Conservation (phyloP, 169 alveolate genomes). For the Toxoplasma gondii region DNA sequence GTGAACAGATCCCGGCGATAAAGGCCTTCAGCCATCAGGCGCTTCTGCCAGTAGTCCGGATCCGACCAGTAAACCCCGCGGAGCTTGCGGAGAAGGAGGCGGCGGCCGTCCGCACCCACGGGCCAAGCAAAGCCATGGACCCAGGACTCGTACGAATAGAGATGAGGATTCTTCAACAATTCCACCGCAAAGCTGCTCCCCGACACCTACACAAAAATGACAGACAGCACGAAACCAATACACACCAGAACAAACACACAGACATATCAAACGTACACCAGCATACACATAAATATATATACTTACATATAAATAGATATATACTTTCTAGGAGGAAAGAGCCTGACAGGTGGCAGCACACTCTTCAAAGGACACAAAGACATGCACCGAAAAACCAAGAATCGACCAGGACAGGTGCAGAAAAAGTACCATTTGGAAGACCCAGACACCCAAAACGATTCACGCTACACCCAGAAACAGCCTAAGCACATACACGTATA, state of each 20-base stretch:
- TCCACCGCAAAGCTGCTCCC: conserved; percentile 68
- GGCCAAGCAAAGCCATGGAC: conserved; percentile 62
- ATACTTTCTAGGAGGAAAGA: too few relatives aligned
- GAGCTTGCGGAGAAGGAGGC: conserved; percentile 68
- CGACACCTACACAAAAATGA: conserved; percentile 38
- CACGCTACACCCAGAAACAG: too few relatives aligned
- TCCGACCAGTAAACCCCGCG: conserved; percentile 69
- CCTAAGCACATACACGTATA: too few relatives aligned
- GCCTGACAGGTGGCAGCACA: too few relatives aligned
- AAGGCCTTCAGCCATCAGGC: conserved; percentile 54
- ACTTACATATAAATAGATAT: too few relatives aligned
- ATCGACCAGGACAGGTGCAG: too few relatives aligned
- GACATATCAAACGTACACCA: not conserved
- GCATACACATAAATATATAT: not conserved
- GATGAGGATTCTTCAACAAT: conserved; percentile 63
- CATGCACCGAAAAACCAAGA: too few relatives aligned
- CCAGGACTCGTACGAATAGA: conserved; percentile 68
- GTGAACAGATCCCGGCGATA: conserved; percentile 68
- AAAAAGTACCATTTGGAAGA: too few relatives aligned
- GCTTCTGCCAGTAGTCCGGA: conserved; percentile 72
- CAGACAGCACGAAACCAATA: not conserved
- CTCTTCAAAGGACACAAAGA: too few relatives aligned
- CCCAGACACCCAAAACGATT: too few relatives aligned
- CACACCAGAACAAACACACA: not conserved
- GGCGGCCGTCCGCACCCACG: conserved; percentile 73